phyloP scores from a whole-genome alignment of 2,329 filamentous ascomycete species.

The Chaetomium sp. region DNA sequence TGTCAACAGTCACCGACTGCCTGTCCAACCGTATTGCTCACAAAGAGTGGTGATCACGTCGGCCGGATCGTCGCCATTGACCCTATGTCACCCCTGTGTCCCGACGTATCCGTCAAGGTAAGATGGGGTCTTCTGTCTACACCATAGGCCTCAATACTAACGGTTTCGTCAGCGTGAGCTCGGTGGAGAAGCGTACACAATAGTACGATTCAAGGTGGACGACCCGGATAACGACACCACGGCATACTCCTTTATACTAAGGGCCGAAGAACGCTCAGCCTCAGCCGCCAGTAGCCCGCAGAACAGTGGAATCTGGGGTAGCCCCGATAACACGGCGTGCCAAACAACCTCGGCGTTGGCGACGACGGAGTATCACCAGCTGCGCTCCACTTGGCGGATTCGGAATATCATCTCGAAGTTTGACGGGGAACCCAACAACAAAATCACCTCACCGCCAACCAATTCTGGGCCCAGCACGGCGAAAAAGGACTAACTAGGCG shows the following conservation, averaged over 20 bases:
- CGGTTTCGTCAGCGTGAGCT: not conserved
- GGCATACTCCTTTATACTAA: not conserved
- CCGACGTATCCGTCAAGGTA: not conserved
- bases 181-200: not conserved
- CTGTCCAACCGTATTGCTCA: not conserved
- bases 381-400: not conserved
- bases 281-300: not conserved
- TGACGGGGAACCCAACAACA: not conserved
- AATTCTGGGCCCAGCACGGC: too few relatives aligned
- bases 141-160: not conserved
- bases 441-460: too few relatives aligned
- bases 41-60: too few relatives aligned
- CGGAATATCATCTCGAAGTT: not conserved
- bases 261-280: not conserved
- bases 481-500: too few relatives aligned
- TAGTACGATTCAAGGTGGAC: not conserved
- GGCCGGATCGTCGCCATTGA: too few relatives aligned
- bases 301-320: too few relatives aligned
- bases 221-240: constrained; percentile 1
- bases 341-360: not conserved
- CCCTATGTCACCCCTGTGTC: too few relatives aligned
- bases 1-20: not conserved
- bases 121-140: not conserved
- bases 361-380: not conserved
- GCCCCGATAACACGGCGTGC: too few relatives aligned